phyloP scores from a whole-genome alignment of 768 basidiomycete genomes.

The Leccinum fibrillosum region DNA sequence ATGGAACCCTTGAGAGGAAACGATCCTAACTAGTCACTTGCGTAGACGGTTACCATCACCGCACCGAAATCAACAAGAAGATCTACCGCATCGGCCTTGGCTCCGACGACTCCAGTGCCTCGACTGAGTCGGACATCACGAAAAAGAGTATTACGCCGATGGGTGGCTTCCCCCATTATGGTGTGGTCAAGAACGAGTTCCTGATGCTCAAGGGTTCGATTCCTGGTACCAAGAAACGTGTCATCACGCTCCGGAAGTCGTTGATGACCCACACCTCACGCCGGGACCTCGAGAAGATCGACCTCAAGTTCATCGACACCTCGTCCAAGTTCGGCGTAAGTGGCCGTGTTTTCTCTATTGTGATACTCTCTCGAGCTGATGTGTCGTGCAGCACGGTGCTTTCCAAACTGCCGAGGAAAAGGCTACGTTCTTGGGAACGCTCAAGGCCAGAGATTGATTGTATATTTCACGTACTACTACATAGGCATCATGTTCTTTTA shows the following conservation, averaged over 20 bases:
- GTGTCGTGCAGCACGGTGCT: slow-evolving; percentile 69
- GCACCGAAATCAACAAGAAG: slow-evolving; percentile 98
- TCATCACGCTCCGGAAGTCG: slow-evolving; percentile 95
- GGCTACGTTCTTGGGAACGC: slow-evolving; percentile 87
- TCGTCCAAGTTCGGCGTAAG: slow-evolving; percentile 95
- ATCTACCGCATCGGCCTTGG: slow-evolving; percentile 92
- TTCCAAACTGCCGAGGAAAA: slow-evolving; percentile 99
- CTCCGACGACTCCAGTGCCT: slow-evolving; percentile 74
- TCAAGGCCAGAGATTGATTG: slow-evolving; percentile 76
- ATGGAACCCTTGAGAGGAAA: slow-evolving; percentile 1
- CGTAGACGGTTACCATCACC: slow-evolving; percentile 93
- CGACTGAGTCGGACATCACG: slow-evolving; percentile 93
- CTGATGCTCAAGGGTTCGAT: slow-evolving; percentile 95
- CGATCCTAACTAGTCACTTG: slow-evolving; percentile 4
- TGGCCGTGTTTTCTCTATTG: slow-evolving; percentile 11
- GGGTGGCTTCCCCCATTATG: slow-evolving; percentile 99
- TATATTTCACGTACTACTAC: slow-evolving; percentile 37
- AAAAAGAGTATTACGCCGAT: slow-evolving; percentile 93
- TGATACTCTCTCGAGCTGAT: neutral
- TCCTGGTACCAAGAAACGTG: slow-evolving; percentile 96
- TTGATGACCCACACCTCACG: slow-evolving; percentile 96
- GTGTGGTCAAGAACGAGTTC: slow-evolving; percentile 98
- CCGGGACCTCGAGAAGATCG: slow-evolving; percentile 95
- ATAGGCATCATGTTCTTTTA: slow-evolving; percentile 36
- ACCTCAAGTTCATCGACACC: slow-evolving; percentile 98